phyloP scores from a whole-genome alignment of 441 rosid genomes.

The Adansonia gregorii region DNA sequence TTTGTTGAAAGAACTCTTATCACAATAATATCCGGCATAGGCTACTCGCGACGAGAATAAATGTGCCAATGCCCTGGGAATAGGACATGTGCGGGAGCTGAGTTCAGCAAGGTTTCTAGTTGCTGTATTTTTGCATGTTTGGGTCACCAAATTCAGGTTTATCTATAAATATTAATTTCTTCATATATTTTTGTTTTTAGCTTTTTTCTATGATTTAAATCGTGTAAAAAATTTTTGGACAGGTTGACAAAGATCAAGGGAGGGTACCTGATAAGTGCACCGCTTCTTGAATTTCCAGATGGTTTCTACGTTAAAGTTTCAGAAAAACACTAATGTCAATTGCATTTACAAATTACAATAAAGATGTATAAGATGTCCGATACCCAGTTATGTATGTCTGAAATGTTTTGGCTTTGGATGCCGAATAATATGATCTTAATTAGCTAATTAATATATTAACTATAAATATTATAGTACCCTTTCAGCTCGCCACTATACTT shows the following conservation, averaged over 20 bases:
- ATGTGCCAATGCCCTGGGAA: conserved; percentile 4
- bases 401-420: not conserved
- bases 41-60: too few species aligned
- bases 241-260: conserved; percentile 32
- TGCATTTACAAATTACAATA: not conserved
- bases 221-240: not conserved
- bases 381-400: not conserved
- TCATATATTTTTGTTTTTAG: not conserved
- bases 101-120: conserved; percentile 24
- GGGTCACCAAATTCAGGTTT: conserved; percentile 33
- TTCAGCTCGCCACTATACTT: too few species aligned
- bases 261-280: conserved; percentile 33
- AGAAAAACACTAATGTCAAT: not conserved
- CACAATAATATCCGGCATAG: too few species aligned
- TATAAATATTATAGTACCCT: too few species aligned
- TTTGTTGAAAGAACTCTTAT: too few species aligned
- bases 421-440: not conserved
- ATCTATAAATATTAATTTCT: too few species aligned
- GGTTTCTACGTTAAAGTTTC: conserved; percentile 32
- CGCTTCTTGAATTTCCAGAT: conserved; percentile 31
- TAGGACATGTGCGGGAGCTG: conserved; percentile 33
- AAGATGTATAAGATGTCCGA: not conserved
- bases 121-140: conserved; percentile 27
- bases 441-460: not conserved
- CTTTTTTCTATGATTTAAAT: not conserved